Evolutionary conservation across 2,329 filamentous ascomycete genomes (phyloP).

Genomic region (Fusarium sp.): DNA sequence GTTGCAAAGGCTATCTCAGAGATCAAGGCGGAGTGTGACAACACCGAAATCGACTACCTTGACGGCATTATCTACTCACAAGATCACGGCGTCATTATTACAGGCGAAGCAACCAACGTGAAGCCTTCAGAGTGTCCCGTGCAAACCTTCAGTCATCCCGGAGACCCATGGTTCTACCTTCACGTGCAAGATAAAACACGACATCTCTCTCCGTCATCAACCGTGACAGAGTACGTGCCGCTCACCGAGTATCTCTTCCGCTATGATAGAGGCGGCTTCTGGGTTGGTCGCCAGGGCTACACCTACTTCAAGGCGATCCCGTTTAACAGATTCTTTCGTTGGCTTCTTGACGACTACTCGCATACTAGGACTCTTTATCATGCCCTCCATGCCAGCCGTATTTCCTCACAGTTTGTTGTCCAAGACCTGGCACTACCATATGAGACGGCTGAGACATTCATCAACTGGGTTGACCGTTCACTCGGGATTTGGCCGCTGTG

Average conservation of each 20-base stretch:
- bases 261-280: constrained; percentile 75
- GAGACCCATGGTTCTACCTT: constrained; percentile 75
- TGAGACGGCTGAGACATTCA: constrained; percentile 51
- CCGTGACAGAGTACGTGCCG: constrained; percentile 38
- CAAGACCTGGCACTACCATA: constrained; percentile 73
- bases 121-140: background rate
- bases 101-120: constrained; percentile 57
- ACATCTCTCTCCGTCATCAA: background rate
- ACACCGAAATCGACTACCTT: constrained; percentile 62
- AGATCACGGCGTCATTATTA: constrained; percentile 64
- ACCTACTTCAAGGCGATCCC: constrained; percentile 61
- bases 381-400: constrained; percentile 69
- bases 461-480: constrained; percentile 44
- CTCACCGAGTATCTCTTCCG: constrained; percentile 67
- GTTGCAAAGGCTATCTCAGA: constrained; percentile 57
- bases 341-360: constrained; percentile 69
- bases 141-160: constrained; percentile 61
- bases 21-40: constrained; percentile 45
- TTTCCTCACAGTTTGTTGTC: constrained; percentile 68
- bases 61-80: constrained; percentile 69
- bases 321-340: constrained; percentile 70
- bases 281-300: constrained; percentile 71
- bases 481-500: constrained; percentile 46
- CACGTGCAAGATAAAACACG: constrained; percentile 60
- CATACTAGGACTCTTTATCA: constrained; percentile 73